Evolutionary conservation across 192 early-diverging fungal genomes (phyloP).

Genomic region (Mycoemilia scoparia): DNA sequence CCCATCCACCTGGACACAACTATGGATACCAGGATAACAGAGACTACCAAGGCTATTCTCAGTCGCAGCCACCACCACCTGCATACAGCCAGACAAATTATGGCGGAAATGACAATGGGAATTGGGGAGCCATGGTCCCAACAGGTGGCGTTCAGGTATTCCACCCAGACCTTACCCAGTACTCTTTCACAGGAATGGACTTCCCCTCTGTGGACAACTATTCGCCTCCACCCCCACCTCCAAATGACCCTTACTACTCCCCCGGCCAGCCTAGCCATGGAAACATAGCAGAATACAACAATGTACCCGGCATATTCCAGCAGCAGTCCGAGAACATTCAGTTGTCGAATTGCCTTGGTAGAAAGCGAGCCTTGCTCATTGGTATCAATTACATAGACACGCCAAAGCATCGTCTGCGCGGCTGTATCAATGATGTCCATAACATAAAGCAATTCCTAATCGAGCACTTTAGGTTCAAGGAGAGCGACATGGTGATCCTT

Average conservation of each 20-base stretch:
- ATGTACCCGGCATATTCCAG: conserved; percentile 25
- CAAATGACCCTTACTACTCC: conserved; percentile 1
- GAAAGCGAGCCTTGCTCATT: conserved; percentile 69
- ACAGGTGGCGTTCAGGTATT: too few species aligned
- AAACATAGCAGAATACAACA: conserved; percentile 21
- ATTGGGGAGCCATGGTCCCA: too few species aligned
- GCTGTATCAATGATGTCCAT: conserved; percentile 71
- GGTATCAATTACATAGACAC: conserved; percentile 79
- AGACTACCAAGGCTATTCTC: too few species aligned
- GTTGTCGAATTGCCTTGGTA: conserved; percentile 33
- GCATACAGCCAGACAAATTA: too few species aligned
- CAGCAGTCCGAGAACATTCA: conserved; percentile 23
- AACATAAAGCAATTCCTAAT: conserved; percentile 57
- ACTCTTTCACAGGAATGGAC: conserved; percentile 17
- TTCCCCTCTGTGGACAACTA: conserved; percentile 19
- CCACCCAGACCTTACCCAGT: too few species aligned
- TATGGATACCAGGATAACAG: too few species aligned
- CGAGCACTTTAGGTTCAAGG: conserved; percentile 40
- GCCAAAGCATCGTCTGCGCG: conserved; percentile 40
- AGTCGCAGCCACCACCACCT: too few species aligned
- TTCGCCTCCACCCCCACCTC: conserved; percentile 9
- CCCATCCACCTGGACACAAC: too few species aligned
- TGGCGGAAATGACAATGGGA: too few species aligned
- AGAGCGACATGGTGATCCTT: conserved; percentile 50
- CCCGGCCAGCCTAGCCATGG: conserved; percentile 13